These are phyloP conservation scores for Trichoderma parareesei DNA, from an alignment of 495 filamentous ascomycete genomes.

Conservation along the genomic window DNA sequence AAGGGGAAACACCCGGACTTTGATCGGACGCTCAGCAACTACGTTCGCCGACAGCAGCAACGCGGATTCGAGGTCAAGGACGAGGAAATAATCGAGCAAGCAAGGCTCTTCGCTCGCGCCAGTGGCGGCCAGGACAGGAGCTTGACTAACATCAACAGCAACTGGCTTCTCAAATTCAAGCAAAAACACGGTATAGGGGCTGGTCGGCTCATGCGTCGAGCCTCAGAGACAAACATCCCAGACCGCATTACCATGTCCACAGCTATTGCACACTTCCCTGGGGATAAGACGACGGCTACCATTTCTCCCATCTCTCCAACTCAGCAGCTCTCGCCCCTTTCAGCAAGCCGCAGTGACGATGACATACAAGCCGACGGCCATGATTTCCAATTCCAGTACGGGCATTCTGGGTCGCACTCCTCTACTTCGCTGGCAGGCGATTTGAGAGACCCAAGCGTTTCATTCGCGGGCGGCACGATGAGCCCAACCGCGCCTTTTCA, in stretches of 20 bases:
- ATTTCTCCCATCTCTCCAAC: slow-evolving; percentile 68
- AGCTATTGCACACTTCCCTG: slow-evolving; percentile 22
- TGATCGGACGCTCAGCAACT: slow-evolving; percentile 87
- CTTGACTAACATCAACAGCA: slow-evolving; percentile 61
- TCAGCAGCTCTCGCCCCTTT: slow-evolving; percentile 55
- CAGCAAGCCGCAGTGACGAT: slow-evolving; percentile 61
- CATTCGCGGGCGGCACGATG: slow-evolving; percentile 64
- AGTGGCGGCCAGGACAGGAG: slow-evolving; percentile 68
- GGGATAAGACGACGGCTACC: background rate
- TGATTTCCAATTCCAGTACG: slow-evolving; percentile 40
- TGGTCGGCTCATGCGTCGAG: slow-evolving; percentile 54
- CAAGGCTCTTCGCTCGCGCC: slow-evolving; percentile 72
- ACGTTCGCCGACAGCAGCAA: slow-evolving; percentile 72
- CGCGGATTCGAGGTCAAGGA: slow-evolving; percentile 72
- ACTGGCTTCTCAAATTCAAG: slow-evolving; percentile 96
- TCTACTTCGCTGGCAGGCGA: slow-evolving; percentile 47
- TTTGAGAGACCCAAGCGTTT: slow-evolving; percentile 56
- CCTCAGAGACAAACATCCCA: slow-evolving; percentile 57
- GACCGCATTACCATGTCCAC: slow-evolving; percentile 50
- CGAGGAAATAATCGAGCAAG: slow-evolving; percentile 79
- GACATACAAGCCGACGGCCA: slow-evolving; percentile 24
- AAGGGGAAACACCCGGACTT: slow-evolving; percentile 94
- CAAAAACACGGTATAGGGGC: slow-evolving; percentile 73
- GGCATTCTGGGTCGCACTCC: slow-evolving; percentile 48
- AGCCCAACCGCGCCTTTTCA: slow-evolving; percentile 80